phyloP scores from a whole-genome alignment of 1,284 basidiomycete genomes.

The Rhodotorula sp. region DNA sequence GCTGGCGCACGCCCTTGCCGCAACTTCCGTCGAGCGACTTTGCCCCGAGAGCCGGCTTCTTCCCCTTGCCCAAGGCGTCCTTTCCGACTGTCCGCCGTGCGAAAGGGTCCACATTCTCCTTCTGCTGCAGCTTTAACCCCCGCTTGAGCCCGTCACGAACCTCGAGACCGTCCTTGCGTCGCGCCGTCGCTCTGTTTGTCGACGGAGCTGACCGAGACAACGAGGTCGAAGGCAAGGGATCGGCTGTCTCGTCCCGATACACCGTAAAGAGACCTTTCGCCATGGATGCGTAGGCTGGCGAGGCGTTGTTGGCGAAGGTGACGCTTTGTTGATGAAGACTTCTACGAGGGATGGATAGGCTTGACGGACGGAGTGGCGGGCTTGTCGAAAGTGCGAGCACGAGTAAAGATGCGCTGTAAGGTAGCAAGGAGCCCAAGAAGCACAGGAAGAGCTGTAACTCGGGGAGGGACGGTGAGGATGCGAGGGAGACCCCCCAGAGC shows the following conservation, averaged over 20 bases:
- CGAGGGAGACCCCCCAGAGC: background rate
- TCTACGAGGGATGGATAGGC: background rate
- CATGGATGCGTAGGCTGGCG: background rate
- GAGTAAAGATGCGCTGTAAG: no score
- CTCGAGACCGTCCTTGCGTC: constrained; percentile 2
- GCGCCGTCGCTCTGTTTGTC: constrained; percentile 10
- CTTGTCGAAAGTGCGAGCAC: background rate
- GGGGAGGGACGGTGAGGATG: background rate
- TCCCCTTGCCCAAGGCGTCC: constrained; percentile 1
- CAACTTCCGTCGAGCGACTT: background rate
- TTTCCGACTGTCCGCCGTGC: background rate
- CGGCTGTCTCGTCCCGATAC: constrained; percentile 14
- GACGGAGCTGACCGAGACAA: background rate
- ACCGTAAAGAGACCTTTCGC: constrained; percentile 30
- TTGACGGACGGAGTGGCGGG: background rate
- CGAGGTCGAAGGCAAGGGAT: background rate
- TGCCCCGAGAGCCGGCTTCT: background rate
- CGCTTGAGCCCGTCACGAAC: background rate
- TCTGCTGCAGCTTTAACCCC: constrained; percentile 2
- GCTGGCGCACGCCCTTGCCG: no score
- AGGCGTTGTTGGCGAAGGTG: background rate
- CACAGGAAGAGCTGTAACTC: background rate
- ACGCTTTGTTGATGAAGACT: background rate
- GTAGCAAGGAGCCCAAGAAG: background rate
- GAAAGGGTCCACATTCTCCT: constrained; percentile 35